Evolutionary conservation across 2,329 filamentous ascomycete genomes (phyloP).

Genomic region (Shiraia bambusicola): DNA sequence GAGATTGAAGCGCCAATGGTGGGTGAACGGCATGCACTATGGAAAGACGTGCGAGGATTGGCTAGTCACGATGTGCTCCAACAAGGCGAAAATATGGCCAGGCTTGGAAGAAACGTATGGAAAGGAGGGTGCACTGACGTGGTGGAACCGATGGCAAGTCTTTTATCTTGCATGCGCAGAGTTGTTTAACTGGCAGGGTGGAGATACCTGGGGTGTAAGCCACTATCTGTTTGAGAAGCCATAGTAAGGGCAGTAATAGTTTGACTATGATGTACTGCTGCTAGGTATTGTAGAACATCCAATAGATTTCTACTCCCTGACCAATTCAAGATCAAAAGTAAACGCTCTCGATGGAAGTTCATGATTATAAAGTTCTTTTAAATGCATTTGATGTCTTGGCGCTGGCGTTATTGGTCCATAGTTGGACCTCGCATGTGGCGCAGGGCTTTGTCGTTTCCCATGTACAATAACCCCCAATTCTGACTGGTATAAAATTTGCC

Average conservation of each 20-base stretch:
- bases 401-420: conserved; percentile 12
- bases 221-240: conserved; percentile 68
- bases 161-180: conserved; percentile 73
- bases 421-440: conserved; percentile 1
- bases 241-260: conserved; percentile 13
- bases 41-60: conserved; percentile 71
- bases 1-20: conserved; percentile 65
- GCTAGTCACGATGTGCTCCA: conserved; percentile 61
- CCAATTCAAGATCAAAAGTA: too few species aligned
- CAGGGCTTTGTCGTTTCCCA: conserved; percentile 5
- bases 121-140: conserved; percentile 58
- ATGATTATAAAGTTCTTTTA: conserved; percentile 1
- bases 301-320: too few species aligned
- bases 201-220: conserved; percentile 67
- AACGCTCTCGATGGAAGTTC: neutral
- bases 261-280: neutral
- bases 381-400: conserved; percentile 19
- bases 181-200: conserved; percentile 65
- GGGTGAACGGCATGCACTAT: conserved; percentile 69
- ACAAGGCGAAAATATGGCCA: conserved; percentile 64
- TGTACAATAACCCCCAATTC: conserved; percentile 14
- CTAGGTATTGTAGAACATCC: too few species aligned
- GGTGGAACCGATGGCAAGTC: conserved; percentile 71
- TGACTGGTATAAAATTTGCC: neutral
- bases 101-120: conserved; percentile 67